Evolutionary conservation across 1,284 basidiomycete species (phyloP), one percentile per base, ranked within the genome.

Genomic region (Rhizoctonia solani): DNA sequence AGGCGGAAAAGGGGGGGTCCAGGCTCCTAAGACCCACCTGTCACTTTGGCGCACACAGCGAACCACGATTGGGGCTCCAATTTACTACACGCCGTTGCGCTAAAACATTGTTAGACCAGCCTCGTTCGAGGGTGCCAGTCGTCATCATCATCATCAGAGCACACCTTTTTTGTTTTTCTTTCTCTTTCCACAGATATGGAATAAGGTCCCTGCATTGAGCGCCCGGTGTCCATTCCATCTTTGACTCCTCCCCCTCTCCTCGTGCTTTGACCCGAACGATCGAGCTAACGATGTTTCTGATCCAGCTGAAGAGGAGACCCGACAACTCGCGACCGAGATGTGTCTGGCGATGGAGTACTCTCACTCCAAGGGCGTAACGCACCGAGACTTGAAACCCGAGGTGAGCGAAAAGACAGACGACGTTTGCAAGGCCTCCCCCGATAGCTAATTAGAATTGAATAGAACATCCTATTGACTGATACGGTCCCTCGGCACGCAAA

Each of bases 351-450:
- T 69, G 4, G 68, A 90, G 87, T 93, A 92, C 74, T 86, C 92
- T 46, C 92, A 93, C 73, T 79, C 77, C 23, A 79, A 84, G 73
- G 87, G 85, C 25, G 85, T 98, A 52, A 85, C 92, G 0, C 94
- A 97, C 77, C 89, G 95, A 37, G 94, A 97, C 77, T 79, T 98
- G 50, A 96, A 97, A 76, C 94, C 94, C 0, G 95, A 96, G 83
- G 88, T 74, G n/a, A n/a, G n/a, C n/a, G n/a, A n/a, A n/a, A n/a
- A n/a, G n/a, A 46, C 72, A 74, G 54, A 49, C 25, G 5, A 16
- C 32, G 4, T 29, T 23, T 30, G 8, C 13, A n/a, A 6, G 11
- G 34, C 16, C 19, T 39, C 47, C 25, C 50, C 16, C 34, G 44
- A 16, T 25, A 23, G 9, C 37, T 50, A 53, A 19, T 53, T n/a